Evolutionary conservation across 2,329 filamentous ascomycete genomes (phyloP).

Genomic region (Gnomoniopsis smithogilvyi): DNA sequence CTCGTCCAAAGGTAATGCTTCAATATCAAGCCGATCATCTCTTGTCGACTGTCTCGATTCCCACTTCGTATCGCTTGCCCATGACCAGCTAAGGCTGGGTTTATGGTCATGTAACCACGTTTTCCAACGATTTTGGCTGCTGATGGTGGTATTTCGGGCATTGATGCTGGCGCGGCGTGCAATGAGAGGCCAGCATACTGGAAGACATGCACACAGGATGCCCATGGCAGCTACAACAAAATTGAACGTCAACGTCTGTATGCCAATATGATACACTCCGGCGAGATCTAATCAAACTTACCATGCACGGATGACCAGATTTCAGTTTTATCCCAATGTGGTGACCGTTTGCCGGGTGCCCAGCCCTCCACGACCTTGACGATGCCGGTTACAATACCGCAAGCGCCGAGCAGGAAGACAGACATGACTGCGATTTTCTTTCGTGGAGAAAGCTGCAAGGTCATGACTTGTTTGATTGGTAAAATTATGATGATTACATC

Average conservation of each 20-base stretch:
- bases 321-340: constrained; percentile 1
- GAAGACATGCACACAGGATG: constrained; percentile 7
- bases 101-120: not conserved
- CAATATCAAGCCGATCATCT: not conserved
- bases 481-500: constrained; percentile 7
- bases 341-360: constrained; percentile 2
- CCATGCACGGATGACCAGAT: constrained; percentile 10
- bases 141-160: not conserved
- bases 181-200: constrained; percentile 8
- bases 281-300: not conserved
- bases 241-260: not conserved
- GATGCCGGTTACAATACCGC: constrained; percentile 9
- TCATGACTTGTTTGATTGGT: not conserved
- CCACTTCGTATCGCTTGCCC: not conserved
- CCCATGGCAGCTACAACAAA: not conserved
- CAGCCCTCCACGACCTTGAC: not conserved
- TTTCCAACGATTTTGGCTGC: not conserved
- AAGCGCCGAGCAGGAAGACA: not conserved
- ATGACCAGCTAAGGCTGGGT: not conserved
- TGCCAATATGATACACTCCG: not conserved
- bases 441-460: not conserved
- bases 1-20: not conserved
- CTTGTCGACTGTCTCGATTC: not conserved
- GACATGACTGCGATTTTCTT: not conserved
- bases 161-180: not conserved